Percentiles rank a stretch among this genome's conserved stretches.
Evolutionary conservation across 345 rosid genomes (phyloP).

Genomic region (Lepidium sativum): DNA sequence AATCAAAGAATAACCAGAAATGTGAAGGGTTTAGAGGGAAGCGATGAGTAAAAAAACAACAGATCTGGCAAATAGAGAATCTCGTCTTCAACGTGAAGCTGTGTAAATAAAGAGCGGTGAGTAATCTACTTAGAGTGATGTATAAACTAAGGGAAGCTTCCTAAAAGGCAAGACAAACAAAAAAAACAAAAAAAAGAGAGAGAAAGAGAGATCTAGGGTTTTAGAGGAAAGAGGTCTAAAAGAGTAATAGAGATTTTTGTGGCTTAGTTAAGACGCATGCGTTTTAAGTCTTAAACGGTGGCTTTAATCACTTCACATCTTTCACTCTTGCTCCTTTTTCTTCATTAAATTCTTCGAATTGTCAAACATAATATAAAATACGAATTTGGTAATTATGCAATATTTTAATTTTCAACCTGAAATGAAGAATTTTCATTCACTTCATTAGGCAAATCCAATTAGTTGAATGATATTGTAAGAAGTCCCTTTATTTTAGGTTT

Average conservation of each 20-base stretch:
- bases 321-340: background rate
- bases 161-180: conserved; percentile 1
- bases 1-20: conserved; percentile 2
- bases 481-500: background rate
- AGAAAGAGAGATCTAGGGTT: conserved; percentile 44
- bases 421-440: background rate
- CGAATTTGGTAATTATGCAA: background rate
- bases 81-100: conserved; percentile 19
- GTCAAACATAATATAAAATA: background rate
- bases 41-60: background rate
- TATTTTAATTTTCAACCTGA: background rate
- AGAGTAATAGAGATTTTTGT: background rate
- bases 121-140: conserved; percentile 19
- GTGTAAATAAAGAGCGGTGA: conserved; percentile 1
- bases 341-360: background rate
- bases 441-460: background rate
- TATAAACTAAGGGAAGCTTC: conserved; percentile 23
- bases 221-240: conserved; percentile 22
- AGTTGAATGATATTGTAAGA: background rate
- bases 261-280: conserved; percentile 42
- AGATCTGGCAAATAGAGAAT: conserved; percentile 32
- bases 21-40: conserved; percentile 2
- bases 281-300: conserved; percentile 32
- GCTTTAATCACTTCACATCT: conserved; percentile 14
- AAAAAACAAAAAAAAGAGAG: background rate